phyloP scores from a whole-genome alignment of 192 early-diverging fungal genomes.

The Helicostylum pulchrum region DNA sequence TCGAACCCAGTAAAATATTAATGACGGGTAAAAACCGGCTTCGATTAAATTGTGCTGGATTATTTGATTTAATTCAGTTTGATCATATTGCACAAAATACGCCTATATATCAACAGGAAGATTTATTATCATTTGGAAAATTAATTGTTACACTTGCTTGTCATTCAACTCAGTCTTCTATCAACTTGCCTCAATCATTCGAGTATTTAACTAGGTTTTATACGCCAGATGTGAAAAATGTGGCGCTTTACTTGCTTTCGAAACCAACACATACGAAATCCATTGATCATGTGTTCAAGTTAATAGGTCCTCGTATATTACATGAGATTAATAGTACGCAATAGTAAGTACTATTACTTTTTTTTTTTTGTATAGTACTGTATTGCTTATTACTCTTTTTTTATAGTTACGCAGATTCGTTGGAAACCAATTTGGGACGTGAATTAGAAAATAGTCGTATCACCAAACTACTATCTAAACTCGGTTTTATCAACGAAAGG shows the following conservation, averaged over 20 bases:
- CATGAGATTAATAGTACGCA: constrained; percentile 77
- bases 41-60: constrained; percentile 68
- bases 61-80: constrained; percentile 70
- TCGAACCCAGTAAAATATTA: constrained; percentile 82
- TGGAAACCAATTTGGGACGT: constrained; percentile 59
- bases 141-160: constrained; percentile 76
- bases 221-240: constrained; percentile 79
- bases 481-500: constrained; percentile 90
- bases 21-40: constrained; percentile 82
- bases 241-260: constrained; percentile 74
- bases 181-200: constrained; percentile 73
- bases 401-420: constrained; percentile 25
- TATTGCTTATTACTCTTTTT: neutral
- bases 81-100: constrained; percentile 40
- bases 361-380: too few relatives aligned
- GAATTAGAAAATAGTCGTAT: constrained; percentile 93
- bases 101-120: constrained; percentile 67
- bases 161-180: constrained; percentile 61
- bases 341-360: constrained; percentile 43
- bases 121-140: constrained; percentile 78
- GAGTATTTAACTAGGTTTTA: constrained; percentile 74
- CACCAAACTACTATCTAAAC: constrained; percentile 82
- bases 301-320: constrained; percentile 72
- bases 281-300: constrained; percentile 74
- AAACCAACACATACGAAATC: constrained; percentile 71